Evolutionary conservation across 1,284 basidiomycete genomes (phyloP), one percentile per base, ranked within the genome.

Genomic region (Phenoliferia sp.): DNA sequence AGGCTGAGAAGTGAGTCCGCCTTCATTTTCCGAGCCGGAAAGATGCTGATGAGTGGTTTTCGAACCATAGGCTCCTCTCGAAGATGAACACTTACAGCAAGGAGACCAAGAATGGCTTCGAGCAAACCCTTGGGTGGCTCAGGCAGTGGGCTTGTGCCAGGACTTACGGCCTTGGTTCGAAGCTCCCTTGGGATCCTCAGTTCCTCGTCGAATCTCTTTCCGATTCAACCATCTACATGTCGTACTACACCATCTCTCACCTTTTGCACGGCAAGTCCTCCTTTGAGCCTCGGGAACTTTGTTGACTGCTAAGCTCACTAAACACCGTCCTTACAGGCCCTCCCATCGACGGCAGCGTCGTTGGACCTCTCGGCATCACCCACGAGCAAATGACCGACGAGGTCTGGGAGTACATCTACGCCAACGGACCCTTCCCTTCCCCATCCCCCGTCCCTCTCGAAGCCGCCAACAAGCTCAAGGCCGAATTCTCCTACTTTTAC

Each of bases 121-220:
- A 97, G 80, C 89, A 87, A 69, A 92, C 92, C 26, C 83, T 99
- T 76, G 89, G 86, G 61, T 99, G 96, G 96, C 83, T 99, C 80
- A 94, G 94, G 79, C 87, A 99, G 80, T 99, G 96, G 96, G 96
- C 96, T 3, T 99, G 96, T 79, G 95, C 96, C 26, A 86, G 96
- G 64, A 93, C 92, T 28, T 99, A 95, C 80, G 96, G 96, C 70
- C 85, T 99, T 70, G 96, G 96, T 36, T 95, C 95, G 17, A 90
- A 90, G 78, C 83, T 99, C 69, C 96, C 96, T 1, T 99, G 95
- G 94, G 95, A 99, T 79, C 90, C 88, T 19, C 88, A 92, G 65
- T 98, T 95, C 85, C 84, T 99, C 76, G 94, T 99, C 61, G 96
- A 99, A 81, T 94, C 91, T 76, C 81, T 99, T 77, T 94, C 90